Evolutionary conservation across 768 basidiomycete genomes (phyloP), one percentile per base, ranked within the genome.

Genomic region (Fistulinella prunicolor): DNA sequence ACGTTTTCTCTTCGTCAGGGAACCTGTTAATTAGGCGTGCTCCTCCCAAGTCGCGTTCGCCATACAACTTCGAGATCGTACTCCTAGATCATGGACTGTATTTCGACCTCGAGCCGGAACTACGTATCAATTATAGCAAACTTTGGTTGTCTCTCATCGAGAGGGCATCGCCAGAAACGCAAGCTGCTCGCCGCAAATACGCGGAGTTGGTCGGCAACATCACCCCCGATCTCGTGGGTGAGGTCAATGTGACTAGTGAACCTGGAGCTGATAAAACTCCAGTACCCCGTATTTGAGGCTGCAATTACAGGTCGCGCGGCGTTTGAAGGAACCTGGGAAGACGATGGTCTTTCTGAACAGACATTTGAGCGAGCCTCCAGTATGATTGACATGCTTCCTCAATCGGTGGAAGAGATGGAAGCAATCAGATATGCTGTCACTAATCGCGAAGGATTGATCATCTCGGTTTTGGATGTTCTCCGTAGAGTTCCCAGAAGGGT

Each of bases 41-140:
- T 6, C 76, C 78, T 7, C 54, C 61, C 14, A 55, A 51, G 3
- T 87, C 90, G 1, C 77, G 72, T 48, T 92, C 90, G 9, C 89
- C 91, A 0, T 89, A 89, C 70, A 97, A 97, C 63, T 98, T 98
- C 58, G 96, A 99, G 62, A 88, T 97, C 42, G 94, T 91, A 21
- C 76, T 98, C 1, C 73, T 99, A 51, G 96, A 99, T 61, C 94
- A 97, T 56, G 95, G 91, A 4, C 72, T 93, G 16, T 95, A 97
- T 67, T 97, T 97, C 56, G 94, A 96, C 61, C 73, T 99, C 4
- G 85, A 91, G 46, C 70, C 81, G 17, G 75, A 84, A 35, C 71
- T 98, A 5, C 82, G 94, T 20, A 76, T 89, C 42, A 88, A 91
- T 64, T 91, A 91, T 59, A 77, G 85, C 74, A 83, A 85, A 71